These are phyloP conservation scores for Lophiostoma macrostomum DNA, from an alignment of 495 filamentous ascomycete species.

Conservation along the genomic window DNA sequence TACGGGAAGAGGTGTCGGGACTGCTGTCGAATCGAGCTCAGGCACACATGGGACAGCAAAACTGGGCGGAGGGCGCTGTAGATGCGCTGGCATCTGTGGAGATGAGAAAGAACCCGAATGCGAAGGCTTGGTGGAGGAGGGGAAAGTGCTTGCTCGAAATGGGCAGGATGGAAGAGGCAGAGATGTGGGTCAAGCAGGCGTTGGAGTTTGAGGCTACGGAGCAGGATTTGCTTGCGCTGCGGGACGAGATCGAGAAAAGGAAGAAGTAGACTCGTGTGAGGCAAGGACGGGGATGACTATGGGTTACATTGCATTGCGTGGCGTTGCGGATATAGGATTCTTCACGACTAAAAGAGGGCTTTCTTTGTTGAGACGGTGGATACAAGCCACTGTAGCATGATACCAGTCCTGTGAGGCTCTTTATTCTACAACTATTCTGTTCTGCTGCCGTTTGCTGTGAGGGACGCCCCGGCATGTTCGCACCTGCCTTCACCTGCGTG, in stretches of 20 bases:
- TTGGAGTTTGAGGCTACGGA: slow-evolving; percentile 81
- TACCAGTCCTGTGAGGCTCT: too few relatives aligned
- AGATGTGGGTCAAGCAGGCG: slow-evolving; percentile 65
- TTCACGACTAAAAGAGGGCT: too few relatives aligned
- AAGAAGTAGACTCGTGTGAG: slow-evolving; percentile 1
- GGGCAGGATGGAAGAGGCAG: slow-evolving; percentile 79
- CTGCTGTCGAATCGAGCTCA: slow-evolving; percentile 87
- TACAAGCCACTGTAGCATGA: too few relatives aligned
- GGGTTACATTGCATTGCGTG: slow-evolving; percentile 14
- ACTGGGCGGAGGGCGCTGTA: slow-evolving; percentile 75
- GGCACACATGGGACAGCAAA: slow-evolving; percentile 73
- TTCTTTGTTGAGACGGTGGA: too few relatives aligned
- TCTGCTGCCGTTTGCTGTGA: too few relatives aligned
- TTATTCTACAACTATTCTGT: too few relatives aligned
- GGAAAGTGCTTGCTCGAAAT: slow-evolving; percentile 86
- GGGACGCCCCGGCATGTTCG: too few relatives aligned
- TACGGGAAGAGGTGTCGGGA: slow-evolving; percentile 75
- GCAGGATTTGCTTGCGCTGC: slow-evolving; percentile 63
- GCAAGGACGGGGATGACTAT: not conserved
- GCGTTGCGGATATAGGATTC: slow-evolving; percentile 11
- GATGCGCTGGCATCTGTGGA: slow-evolving; percentile 91
- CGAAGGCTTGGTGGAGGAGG: slow-evolving; percentile 89
- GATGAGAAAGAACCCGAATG: slow-evolving; percentile 78
- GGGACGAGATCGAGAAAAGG: slow-evolving; percentile 62
- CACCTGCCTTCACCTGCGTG: too few relatives aligned